Evolutionary conservation across 352 stramenopile genomes (phyloP).

Genomic region (Globisporangium lucens): DNA sequence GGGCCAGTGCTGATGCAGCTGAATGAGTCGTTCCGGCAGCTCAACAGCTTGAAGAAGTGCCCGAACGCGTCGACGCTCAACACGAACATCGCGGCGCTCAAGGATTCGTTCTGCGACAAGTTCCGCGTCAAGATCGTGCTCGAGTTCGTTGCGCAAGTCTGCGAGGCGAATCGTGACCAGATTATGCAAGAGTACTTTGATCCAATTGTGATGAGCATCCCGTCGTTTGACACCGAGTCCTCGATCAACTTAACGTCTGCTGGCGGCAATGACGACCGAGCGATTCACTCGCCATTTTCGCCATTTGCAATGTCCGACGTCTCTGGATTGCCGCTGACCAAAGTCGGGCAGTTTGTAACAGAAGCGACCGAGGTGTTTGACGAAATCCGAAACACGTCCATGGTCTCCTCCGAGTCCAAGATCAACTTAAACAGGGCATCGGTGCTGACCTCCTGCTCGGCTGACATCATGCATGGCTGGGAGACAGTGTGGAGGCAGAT

Average conservation of each 20-base stretch:
- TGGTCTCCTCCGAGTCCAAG: slow-evolving; percentile 69
- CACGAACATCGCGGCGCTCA: slow-evolving; percentile 60
- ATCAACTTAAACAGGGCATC: slow-evolving; percentile 46
- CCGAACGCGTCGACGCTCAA: slow-evolving; percentile 61
- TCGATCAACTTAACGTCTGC: slow-evolving; percentile 16
- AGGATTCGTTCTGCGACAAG: slow-evolving; percentile 59
- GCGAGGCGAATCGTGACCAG: slow-evolving; percentile 27
- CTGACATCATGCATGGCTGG: slow-evolving; percentile 48
- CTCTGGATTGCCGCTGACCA: slow-evolving; percentile 21
- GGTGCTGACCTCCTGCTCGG: slow-evolving; percentile 44
- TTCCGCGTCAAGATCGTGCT: slow-evolving; percentile 63
- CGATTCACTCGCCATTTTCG: not conserved
- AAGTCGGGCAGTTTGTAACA: slow-evolving; percentile 39
- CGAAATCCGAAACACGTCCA: slow-evolving; percentile 59
- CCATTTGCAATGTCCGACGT: slow-evolving; percentile 7
- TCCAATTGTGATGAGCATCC: slow-evolving; percentile 30
- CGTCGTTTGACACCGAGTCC: slow-evolving; percentile 29
- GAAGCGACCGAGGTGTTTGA: slow-evolving; percentile 54
- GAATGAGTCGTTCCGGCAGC: slow-evolving; percentile 60
- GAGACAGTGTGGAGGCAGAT: slow-evolving; percentile 52
- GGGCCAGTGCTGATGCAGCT: slow-evolving; percentile 43
- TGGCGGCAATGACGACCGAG: not conserved
- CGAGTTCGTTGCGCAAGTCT: slow-evolving; percentile 47
- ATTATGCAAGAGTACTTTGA: slow-evolving; percentile 74
- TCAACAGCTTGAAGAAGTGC: slow-evolving; percentile 68